Conservation (phyloP, 129 eudicot species). For the Mikania micrantha region DNA sequence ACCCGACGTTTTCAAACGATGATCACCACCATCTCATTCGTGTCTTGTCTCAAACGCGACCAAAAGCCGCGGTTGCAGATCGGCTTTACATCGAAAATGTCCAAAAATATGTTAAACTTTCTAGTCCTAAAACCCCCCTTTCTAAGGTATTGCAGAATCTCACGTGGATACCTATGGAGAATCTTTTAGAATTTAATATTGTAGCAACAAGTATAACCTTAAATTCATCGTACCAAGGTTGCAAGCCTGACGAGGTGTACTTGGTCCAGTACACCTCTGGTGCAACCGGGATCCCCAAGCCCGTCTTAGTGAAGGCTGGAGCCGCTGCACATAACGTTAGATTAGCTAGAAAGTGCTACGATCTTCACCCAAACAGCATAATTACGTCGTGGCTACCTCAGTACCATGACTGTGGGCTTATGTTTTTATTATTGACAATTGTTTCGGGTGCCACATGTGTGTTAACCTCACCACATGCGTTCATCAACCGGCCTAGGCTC, state of each 20-base stretch:
- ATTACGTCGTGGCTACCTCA: conserved; percentile 79
- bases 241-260: conserved; percentile 48
- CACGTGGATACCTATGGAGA: conserved; percentile 44
- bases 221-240: conserved; percentile 41
- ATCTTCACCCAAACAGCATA: conserved; percentile 60
- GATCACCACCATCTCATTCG: conserved; percentile 57
- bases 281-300: conserved; percentile 72
- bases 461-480: conserved; percentile 57
- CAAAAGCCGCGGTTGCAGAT: conserved; percentile 55
- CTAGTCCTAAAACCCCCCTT: conserved; percentile 19
- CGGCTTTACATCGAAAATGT: conserved; percentile 30
- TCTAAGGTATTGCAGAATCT: conserved; percentile 23
- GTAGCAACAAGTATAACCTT: background rate
- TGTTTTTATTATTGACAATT: conserved; percentile 60
- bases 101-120: conserved; percentile 17
- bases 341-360: conserved; percentile 56
- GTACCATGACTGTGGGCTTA: conserved; percentile 87
- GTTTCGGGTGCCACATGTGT: conserved; percentile 75
- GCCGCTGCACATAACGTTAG: conserved; percentile 85
- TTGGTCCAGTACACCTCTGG: conserved; percentile 83
- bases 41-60: conserved; percentile 59
- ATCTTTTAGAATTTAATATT: conserved; percentile 20
- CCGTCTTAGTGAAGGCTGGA: conserved; percentile 72
- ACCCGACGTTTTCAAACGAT: conserved; percentile 38
- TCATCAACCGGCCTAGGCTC: conserved; percentile 59